These are phyloP conservation scores for Pulveroboletus ravenelii DNA, from an alignment of 768 basidiomycete species.

Conservation along the genomic window DNA sequence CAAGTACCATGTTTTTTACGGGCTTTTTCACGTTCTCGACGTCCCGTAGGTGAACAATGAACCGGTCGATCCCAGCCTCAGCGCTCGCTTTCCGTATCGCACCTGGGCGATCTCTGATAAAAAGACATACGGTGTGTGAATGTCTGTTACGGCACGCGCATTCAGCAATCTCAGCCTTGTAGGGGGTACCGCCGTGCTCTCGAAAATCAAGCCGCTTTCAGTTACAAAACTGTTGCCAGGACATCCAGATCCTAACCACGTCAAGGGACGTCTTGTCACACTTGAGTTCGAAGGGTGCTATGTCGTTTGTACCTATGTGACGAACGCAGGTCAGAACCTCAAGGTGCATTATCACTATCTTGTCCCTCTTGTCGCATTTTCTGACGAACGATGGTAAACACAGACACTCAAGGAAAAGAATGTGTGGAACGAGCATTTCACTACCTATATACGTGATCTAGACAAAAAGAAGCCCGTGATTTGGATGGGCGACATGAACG, in stretches of 20 bases:
- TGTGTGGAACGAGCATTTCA: slow-evolving; percentile 75
- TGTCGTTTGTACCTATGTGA: slow-evolving; percentile 76
- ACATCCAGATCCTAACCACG: slow-evolving; percentile 56
- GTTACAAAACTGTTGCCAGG: slow-evolving; percentile 67
- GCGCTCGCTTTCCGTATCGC: slow-evolving; percentile 57
- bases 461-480: slow-evolving; percentile 81
- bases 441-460: slow-evolving; percentile 62
- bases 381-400: not conserved
- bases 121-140: slow-evolving; percentile 67
- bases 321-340: slow-evolving; percentile 73
- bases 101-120: slow-evolving; percentile 76
- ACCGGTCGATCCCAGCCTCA: slow-evolving; percentile 56
- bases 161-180: slow-evolving; percentile 4
- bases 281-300: slow-evolving; percentile 73
- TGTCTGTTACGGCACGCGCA: not conserved
- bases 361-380: not conserved
- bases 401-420: slow-evolving; percentile 77
- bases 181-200: slow-evolving; percentile 82
- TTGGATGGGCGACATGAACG: slow-evolving; percentile 86
- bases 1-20: slow-evolving; percentile 10
- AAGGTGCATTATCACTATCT: slow-evolving; percentile 44
- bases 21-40: slow-evolving; percentile 5
- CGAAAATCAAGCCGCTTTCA: slow-evolving; percentile 66
- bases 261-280: slow-evolving; percentile 77
- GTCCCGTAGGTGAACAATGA: slow-evolving; percentile 59